These are phyloP conservation scores for Ananas comosus DNA, from an alignment of 176 grass and related monocot species.

Conservation along the genomic window DNA sequence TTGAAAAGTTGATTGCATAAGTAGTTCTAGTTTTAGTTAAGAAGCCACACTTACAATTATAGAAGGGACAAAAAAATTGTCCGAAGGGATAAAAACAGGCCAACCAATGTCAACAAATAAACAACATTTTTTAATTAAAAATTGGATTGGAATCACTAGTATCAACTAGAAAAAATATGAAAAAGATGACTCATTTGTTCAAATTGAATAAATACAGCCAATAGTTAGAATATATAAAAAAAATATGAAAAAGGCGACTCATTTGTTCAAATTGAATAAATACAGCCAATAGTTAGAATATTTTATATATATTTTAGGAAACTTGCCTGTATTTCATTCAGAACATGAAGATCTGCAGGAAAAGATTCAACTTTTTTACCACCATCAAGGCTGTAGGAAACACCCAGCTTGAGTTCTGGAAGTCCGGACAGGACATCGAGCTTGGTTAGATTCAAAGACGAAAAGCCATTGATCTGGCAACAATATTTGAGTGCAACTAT, in stretches of 20 bases:
- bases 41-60: too few species aligned
- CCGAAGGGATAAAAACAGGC: too few species aligned
- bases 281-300: not conserved
- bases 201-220: not conserved
- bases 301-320: not conserved
- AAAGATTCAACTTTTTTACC: constrained; percentile 49
- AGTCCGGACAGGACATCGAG: constrained; percentile 73
- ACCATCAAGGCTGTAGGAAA: constrained; percentile 34
- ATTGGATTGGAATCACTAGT: too few species aligned
- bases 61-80: too few species aligned
- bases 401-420: constrained; percentile 66
- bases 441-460: constrained; percentile 84
- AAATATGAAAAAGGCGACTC: too few species aligned
- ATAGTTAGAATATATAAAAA: not conserved
- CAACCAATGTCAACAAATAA: too few species aligned
- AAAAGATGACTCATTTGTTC: not conserved
- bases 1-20: too few species aligned
- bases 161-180: too few species aligned
- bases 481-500: constrained; percentile 70
- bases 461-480: constrained; percentile 88
- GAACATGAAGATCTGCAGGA: constrained; percentile 46
- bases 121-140: too few species aligned
- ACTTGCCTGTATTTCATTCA: constrained; percentile 64
- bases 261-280: not conserved
- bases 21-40: too few species aligned